These are phyloP conservation scores for Panaeolus cyanescens DNA, from an alignment of 768 basidiomycete genomes.

Conservation along the genomic window DNA sequence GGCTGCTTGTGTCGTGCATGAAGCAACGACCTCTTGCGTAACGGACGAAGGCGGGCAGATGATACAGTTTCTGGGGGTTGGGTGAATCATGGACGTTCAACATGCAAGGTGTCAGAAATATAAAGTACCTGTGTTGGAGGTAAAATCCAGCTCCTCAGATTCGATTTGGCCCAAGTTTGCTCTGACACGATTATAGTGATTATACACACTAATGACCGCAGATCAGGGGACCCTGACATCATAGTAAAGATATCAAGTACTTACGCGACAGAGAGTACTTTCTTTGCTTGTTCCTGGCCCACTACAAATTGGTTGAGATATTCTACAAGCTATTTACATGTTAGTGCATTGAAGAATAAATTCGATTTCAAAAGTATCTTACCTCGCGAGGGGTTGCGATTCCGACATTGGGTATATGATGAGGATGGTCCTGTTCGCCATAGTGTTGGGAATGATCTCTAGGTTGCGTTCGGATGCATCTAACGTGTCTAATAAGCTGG, in stretches of 20 bases:
- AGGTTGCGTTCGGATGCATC: conserved; percentile 55
- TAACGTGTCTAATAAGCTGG: conserved; percentile 23
- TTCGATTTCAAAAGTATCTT: conserved; percentile 2
- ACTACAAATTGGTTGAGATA: conserved; percentile 90
- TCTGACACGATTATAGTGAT: conserved; percentile 89
- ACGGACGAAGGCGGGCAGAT: conserved; percentile 64
- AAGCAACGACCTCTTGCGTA: conserved; percentile 41
- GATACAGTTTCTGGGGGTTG: conserved; percentile 31
- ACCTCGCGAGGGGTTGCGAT: conserved; percentile 61
- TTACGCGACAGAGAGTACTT: conserved; percentile 91
- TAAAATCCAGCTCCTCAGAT: conserved; percentile 28
- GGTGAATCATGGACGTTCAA: background rate
- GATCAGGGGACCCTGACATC: background rate
- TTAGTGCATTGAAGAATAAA: background rate
- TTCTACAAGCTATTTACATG: conserved; percentile 63
- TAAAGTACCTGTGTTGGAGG: conserved; percentile 9
- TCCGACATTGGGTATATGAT: conserved; percentile 46
- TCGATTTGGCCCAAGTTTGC: conserved; percentile 61
- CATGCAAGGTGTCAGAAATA: background rate
- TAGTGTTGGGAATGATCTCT: conserved; percentile 34
- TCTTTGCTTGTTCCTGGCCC: conserved; percentile 92
- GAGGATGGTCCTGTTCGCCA: conserved; percentile 13
- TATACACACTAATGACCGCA: conserved; percentile 69
- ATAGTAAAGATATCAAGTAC: conserved; percentile 30
- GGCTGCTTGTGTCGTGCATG: conserved; percentile 49